Conservation (phyloP, 352 stramenopile species). For the Pythium periplocum region DNA sequence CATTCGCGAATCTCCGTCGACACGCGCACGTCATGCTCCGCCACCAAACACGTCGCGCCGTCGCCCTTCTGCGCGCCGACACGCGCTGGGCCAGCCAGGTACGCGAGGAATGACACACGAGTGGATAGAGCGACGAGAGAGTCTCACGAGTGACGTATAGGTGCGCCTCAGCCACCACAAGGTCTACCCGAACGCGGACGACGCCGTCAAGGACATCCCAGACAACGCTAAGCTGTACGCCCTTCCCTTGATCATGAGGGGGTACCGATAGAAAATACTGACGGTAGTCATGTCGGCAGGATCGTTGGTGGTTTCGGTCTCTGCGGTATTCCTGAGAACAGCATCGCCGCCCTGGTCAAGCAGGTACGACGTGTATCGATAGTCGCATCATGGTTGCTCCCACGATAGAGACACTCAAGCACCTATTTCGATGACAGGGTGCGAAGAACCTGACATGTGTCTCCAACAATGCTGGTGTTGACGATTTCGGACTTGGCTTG, state of each 20-base stretch:
- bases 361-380: constrained; percentile 22
- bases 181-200: constrained; percentile 56
- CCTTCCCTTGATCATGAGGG: background rate
- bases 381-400: too few species aligned
- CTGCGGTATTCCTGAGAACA: constrained; percentile 91
- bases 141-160: background rate
- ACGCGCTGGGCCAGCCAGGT: background rate
- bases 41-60: too few species aligned
- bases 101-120: background rate
- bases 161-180: constrained; percentile 35
- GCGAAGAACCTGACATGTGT: constrained; percentile 86
- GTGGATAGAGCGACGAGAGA: constrained; percentile 38
- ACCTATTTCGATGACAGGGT: constrained; percentile 31
- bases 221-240: constrained; percentile 65
- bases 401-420: background rate
- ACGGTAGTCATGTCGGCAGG: constrained; percentile 20
- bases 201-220: constrained; percentile 74
- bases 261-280: background rate
- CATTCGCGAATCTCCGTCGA: too few species aligned
- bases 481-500: constrained; percentile 91
- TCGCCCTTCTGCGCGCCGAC: background rate
- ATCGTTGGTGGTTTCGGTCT: constrained; percentile 89
- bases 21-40: too few species aligned
- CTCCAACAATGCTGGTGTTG: constrained; percentile 92
- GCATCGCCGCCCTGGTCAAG: constrained; percentile 80